Evolutionary conservation across 768 basidiomycete genomes (phyloP).

Genomic region (Boletus coccyginus): DNA sequence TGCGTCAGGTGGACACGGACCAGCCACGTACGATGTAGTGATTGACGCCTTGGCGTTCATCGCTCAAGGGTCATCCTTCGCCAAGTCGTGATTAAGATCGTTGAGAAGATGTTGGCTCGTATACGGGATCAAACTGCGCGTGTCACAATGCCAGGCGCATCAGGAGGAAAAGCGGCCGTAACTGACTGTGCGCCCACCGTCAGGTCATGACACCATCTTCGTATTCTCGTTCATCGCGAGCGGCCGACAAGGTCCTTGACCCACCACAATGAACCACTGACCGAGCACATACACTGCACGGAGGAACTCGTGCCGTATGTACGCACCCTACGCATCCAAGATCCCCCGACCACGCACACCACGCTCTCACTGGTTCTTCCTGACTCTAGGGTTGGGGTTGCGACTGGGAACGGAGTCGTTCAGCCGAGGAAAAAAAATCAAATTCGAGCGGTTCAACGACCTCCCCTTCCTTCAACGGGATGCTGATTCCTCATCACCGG

Average conservation of each 20-base stretch:
- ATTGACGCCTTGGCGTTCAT: conserved; percentile 32
- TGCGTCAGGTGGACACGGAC: conserved; percentile 24
- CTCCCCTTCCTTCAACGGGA: too few relatives aligned
- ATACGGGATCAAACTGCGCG: neutral
- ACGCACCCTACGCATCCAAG: too few relatives aligned
- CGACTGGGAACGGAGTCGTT: too few relatives aligned
- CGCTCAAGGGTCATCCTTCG: neutral
- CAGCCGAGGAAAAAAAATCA: too few relatives aligned
- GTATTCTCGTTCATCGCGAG: conserved; percentile 23
- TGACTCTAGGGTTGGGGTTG: too few relatives aligned
- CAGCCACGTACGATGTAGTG: conserved; percentile 24
- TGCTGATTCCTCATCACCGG: too few relatives aligned
- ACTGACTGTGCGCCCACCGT: conserved; percentile 10
- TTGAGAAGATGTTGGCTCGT: conserved; percentile 15
- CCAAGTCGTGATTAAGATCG: conserved; percentile 11
- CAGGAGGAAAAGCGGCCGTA: neutral
- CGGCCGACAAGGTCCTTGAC: conserved; percentile 18
- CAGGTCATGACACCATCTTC: conserved; percentile 39
- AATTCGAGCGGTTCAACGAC: too few relatives aligned
- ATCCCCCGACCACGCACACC: too few relatives aligned
- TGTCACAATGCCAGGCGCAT: neutral
- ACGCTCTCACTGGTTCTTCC: too few relatives aligned
- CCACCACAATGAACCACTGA: conserved; percentile 29
- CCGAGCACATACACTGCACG: conserved; percentile 30
- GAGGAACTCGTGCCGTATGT: too few relatives aligned